Percentiles rank a stretch among this genome's conserved stretches.
Conservation (phyloP, 192 early-diverging fungal species). For the Piromyces sp. region DNA sequence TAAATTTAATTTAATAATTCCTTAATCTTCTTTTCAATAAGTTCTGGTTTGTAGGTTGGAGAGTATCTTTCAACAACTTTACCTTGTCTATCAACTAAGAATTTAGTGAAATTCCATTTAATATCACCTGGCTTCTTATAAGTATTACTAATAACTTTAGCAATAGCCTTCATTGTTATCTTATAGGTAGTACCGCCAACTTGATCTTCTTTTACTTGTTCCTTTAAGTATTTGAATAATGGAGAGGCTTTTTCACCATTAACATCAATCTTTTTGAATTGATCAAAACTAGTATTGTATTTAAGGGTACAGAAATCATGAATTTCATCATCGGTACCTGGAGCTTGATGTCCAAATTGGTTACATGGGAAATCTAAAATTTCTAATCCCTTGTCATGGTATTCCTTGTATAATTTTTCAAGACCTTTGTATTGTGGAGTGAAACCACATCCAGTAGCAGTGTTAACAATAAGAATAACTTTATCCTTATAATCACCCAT, state of each 20-base stretch:
- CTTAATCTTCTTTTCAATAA: constrained; percentile 37
- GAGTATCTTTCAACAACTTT: constrained; percentile 46
- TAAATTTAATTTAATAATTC: constrained; percentile 15
- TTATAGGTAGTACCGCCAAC: constrained; percentile 59
- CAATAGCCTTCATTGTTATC: constrained; percentile 23
- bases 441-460: not conserved
- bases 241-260: constrained; percentile 48
- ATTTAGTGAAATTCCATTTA: constrained; percentile 27
- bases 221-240: constrained; percentile 29
- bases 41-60: constrained; percentile 39
- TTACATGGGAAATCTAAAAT: constrained; percentile 85
- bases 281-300: constrained; percentile 71
- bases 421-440: constrained; percentile 15
- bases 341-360: constrained; percentile 62
- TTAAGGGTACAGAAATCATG: constrained; percentile 35
- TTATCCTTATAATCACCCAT: not conserved
- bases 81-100: constrained; percentile 48
- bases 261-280: constrained; percentile 73
- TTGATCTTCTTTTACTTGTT: not conserved
- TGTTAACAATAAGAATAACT: not conserved
- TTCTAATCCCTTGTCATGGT: constrained; percentile 51
- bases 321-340: constrained; percentile 14
- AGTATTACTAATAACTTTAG: not conserved
- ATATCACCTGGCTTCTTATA: not conserved
- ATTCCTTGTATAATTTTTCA: constrained; percentile 47